Base-by-base conservation (phyloP, 805 yeast species). In the Yarrowia porcina region DNA sequence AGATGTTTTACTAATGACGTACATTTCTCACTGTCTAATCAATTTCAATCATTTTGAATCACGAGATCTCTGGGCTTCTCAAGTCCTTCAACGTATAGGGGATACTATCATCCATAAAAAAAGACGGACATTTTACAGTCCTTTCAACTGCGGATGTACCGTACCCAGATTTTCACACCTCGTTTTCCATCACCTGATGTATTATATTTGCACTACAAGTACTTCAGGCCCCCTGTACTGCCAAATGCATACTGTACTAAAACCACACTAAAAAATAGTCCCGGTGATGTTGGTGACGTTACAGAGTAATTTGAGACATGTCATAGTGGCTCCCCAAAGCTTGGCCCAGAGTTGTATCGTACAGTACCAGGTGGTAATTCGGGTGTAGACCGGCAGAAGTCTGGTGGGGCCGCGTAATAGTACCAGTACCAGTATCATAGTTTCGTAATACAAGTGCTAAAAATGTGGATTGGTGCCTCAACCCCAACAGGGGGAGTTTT, bases 311-410 rank as follows among this genome's bases (percentile, higher is more conserved):
- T 18, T 45, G 25, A 45, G 36, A 45, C 35, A 17, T 28, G 10
- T 28, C 32, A 13, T 17, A 30, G 52, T 45, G 52, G 52, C 36
- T 45, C 36, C 36, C 12, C 18, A 25, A n/a, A 41, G 9, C 9
- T 21, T 41, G 47, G 36, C 36, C 50, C 52, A 45, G 52, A 17
- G 52, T 45, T 45, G 52, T 45, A 9, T n/a, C n/a, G n/a, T n/a
- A n/a, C n/a, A n/a, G n/a, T n/a, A n/a, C n/a, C n/a, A n/a, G n/a
- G n/a, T n/a, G n/a, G n/a, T n/a, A n/a, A n/a, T n/a, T n/a, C n/a
- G n/a, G n/a, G n/a, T n/a, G n/a, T n/a, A n/a, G 36, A 2, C 20
- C 52, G 36, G 52, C 17, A 15, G 3, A 28, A 45, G 11, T 11
- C 36, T 36, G 52, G 33, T n/a, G 33, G 20, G 49, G 21, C 23